phyloP scores from a whole-genome alignment of 352 stramenopile species.

The Globisporangium spiculum region DNA sequence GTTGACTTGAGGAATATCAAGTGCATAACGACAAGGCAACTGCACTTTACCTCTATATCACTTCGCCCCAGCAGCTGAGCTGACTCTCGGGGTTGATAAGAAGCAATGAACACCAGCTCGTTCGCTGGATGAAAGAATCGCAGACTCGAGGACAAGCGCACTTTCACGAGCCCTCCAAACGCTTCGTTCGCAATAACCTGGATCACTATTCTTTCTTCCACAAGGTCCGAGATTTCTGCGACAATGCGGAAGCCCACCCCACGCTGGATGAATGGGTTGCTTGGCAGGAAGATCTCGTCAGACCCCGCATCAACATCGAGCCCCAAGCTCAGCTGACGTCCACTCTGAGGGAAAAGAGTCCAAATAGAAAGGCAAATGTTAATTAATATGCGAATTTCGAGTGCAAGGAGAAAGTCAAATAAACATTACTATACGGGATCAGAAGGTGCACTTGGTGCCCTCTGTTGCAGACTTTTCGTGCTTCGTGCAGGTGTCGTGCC shows the following conservation, averaged over 20 bases:
- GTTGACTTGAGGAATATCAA: too few relatives aligned
- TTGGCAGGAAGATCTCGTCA: conserved; percentile 18
- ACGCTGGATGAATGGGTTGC: conserved; percentile 23
- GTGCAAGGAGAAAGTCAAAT: neutral
- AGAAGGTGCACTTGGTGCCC: conserved; percentile 19
- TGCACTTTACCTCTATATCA: conserved; percentile 4
- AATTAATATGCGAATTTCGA: neutral
- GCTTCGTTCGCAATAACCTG: conserved; percentile 11
- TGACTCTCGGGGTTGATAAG: conserved; percentile 10
- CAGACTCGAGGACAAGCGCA: conserved; percentile 20
- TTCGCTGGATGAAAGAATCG: conserved; percentile 30
- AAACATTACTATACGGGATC: conserved; percentile 34
- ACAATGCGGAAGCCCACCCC: conserved; percentile 23
- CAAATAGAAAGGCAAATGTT: neutral
- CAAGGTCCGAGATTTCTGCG: conserved; percentile 26
- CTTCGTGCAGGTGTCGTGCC: conserved; percentile 1
- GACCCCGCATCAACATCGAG: conserved; percentile 15
- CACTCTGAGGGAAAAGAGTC: conserved; percentile 16
- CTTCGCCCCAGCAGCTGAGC: neutral
- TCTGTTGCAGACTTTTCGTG: conserved; percentile 16
- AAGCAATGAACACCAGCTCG: conserved; percentile 23
- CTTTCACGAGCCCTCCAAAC: conserved; percentile 11
- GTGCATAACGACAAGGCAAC: neutral
- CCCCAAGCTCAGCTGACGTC: conserved; percentile 21
- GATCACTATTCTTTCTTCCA: conserved; percentile 26